phyloP scores from a whole-genome alignment of 495 filamentous ascomycete genomes.

The Daldinia concentrica region DNA sequence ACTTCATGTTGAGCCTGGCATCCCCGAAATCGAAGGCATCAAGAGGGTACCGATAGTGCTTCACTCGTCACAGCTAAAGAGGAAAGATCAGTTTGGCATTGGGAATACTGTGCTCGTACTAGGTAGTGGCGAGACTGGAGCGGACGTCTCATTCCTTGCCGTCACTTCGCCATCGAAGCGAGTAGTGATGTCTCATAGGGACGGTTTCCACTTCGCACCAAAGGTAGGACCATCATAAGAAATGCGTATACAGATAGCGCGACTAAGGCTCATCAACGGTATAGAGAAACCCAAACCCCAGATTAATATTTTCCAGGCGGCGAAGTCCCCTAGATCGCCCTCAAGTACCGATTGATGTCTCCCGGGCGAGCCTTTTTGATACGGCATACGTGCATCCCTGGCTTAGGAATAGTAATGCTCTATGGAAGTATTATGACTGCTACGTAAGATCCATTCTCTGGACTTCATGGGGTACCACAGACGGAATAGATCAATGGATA shows the following conservation, averaged over 20 bases:
- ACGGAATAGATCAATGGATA: constrained; percentile 43
- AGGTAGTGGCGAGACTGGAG: constrained; percentile 52
- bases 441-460: constrained; percentile 36
- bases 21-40: constrained; percentile 49
- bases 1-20: constrained; percentile 49
- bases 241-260: constrained; percentile 5
- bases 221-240: constrained; percentile 38
- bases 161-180: constrained; percentile 50
- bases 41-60: constrained; percentile 47
- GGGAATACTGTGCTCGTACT: constrained; percentile 50
- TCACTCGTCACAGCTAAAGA: constrained; percentile 53
- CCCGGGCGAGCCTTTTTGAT: constrained; percentile 58
- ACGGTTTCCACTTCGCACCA: constrained; percentile 51
- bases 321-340: constrained; percentile 35
- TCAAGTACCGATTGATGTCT: constrained; percentile 55
- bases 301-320: constrained; percentile 23
- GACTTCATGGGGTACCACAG: constrained; percentile 36
- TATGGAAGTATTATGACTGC: constrained; percentile 43
- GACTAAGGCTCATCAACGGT: constrained; percentile 7
- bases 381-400: constrained; percentile 58
- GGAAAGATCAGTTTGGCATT: constrained; percentile 46
- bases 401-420: constrained; percentile 38
- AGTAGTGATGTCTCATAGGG: constrained; percentile 53
- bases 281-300: constrained; percentile 42
- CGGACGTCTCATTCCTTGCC: constrained; percentile 52